A percentile compares a stretch with the other conserved stretches of the same genome.
These are phyloP conservation scores for Flammula alnicola DNA, from an alignment of 1,284 basidiomycete species.

Conservation along the genomic window DNA sequence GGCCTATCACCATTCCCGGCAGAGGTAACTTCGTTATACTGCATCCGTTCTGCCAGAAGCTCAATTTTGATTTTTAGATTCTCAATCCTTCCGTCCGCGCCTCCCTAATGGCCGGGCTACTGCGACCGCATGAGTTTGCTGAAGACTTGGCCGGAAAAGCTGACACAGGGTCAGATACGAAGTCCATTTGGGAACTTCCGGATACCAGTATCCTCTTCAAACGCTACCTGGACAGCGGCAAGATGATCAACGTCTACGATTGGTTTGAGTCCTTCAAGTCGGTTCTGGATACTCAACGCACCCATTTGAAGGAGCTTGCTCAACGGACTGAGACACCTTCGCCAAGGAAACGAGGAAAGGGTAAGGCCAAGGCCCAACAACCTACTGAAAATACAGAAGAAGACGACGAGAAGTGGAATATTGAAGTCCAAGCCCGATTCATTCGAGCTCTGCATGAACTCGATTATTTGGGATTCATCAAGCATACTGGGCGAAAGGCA, in stretches of 20 bases:
- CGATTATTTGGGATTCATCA: constrained; percentile 77
- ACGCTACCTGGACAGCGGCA: constrained; percentile 75
- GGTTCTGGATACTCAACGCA: constrained; percentile 60
- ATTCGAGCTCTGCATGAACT: constrained; percentile 78
- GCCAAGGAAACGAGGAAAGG: constrained; percentile 30
- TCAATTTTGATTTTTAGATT: constrained; percentile 44
- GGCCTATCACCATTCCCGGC: constrained; percentile 63
- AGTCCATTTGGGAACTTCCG: constrained; percentile 55
- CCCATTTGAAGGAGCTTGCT: constrained; percentile 19
- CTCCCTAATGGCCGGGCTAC: constrained; percentile 60
- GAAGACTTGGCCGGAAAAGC: constrained; percentile 12
- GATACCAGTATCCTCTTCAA: constrained; percentile 77
- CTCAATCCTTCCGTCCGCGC: constrained; percentile 70
- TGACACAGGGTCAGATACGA: constrained; percentile 20
- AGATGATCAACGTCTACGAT: constrained; percentile 81
- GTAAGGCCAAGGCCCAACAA: constrained; percentile 28
- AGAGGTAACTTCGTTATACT: constrained; percentile 55
- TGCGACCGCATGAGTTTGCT: constrained; percentile 59
- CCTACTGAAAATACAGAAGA: constrained; percentile 19
- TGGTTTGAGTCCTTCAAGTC: constrained; percentile 77
- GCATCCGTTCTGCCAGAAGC: constrained; percentile 1
- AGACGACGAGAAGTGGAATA: constrained; percentile 53
- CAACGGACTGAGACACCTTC: constrained; percentile 9
- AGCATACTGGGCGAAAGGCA: constrained; percentile 74
- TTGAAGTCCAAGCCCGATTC: constrained; percentile 76